phyloP scores from a whole-genome alignment of 352 stramenopile genomes.

The Pythium scleroteichum region DNA sequence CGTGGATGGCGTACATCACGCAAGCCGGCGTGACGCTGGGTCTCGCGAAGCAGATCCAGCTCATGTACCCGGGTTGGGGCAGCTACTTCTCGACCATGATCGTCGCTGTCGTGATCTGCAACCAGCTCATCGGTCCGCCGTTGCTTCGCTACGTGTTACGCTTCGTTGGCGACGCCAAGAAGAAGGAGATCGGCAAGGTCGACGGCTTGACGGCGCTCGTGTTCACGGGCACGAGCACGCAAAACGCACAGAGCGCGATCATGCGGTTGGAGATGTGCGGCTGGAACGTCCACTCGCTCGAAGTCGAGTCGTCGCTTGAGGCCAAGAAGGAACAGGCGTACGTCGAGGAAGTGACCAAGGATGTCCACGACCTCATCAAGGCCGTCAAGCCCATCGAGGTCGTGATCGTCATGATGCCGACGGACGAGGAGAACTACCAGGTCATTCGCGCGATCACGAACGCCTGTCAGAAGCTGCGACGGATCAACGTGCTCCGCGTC shows the following conservation, averaged over 20 bases:
- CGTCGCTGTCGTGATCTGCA: slow-evolving; percentile 69
- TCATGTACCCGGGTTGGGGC: slow-evolving; percentile 69
- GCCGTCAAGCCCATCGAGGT: slow-evolving; percentile 50
- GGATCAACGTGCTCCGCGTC: slow-evolving; percentile 52
- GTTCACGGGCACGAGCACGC: slow-evolving; percentile 25
- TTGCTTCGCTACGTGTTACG: slow-evolving; percentile 58
- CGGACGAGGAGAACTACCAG: slow-evolving; percentile 51
- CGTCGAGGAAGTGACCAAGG: slow-evolving; percentile 25
- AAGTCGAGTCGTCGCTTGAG: slow-evolving; percentile 38
- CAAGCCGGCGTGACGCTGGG: slow-evolving; percentile 69
- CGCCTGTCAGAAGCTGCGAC: slow-evolving; percentile 47
- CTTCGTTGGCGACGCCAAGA: slow-evolving; percentile 53
- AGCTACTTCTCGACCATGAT: slow-evolving; percentile 78
- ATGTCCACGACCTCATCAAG: slow-evolving; percentile 37
- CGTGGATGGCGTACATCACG: slow-evolving; percentile 79
- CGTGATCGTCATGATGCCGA: slow-evolving; percentile 63
- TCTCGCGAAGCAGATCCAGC: slow-evolving; percentile 70
- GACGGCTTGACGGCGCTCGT: slow-evolving; percentile 53
- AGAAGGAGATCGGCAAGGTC: slow-evolving; percentile 60
- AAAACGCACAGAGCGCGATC: slow-evolving; percentile 39
- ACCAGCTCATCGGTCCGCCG: slow-evolving; percentile 62
- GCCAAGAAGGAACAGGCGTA: slow-evolving; percentile 27
- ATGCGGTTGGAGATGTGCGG: slow-evolving; percentile 57
- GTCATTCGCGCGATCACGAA: slow-evolving; percentile 52
- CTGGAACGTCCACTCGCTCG: slow-evolving; percentile 54